Evolutionary conservation across 345 rosid species (phyloP).

Genomic region (Euclidium syriacum): DNA sequence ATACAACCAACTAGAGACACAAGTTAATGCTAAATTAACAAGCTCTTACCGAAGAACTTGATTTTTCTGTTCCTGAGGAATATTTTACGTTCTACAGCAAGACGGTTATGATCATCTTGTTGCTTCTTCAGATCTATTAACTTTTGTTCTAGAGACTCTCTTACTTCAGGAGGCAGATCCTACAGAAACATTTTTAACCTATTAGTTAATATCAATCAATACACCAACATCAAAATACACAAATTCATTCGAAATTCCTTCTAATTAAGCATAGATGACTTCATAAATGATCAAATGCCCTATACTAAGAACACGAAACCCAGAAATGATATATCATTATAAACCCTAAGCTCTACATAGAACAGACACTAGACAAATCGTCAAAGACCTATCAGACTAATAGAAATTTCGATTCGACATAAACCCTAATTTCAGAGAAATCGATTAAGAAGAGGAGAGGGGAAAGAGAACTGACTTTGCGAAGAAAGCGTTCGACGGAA

Average conservation of each 20-base stretch:
- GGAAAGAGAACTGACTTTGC: slow-evolving; percentile 51
- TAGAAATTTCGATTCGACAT: neutral
- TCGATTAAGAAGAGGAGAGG: neutral
- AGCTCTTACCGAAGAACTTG: slow-evolving; percentile 72
- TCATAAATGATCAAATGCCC: neutral
- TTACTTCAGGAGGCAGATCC: slow-evolving; percentile 72
- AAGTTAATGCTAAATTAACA: neutral
- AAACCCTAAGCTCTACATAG: neutral
- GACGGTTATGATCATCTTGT: slow-evolving; percentile 77
- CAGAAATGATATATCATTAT: neutral
- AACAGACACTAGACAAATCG: neutral
- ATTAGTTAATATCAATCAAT: neutral
- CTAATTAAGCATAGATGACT: neutral
- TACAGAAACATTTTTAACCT: slow-evolving; percentile 15
- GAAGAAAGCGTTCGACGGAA: slow-evolving; percentile 91
- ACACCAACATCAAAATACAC: neutral
- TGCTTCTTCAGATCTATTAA: slow-evolving; percentile 73
- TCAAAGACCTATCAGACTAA: neutral
- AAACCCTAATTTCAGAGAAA: slow-evolving; percentile 1
- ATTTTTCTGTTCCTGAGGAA: slow-evolving; percentile 89
- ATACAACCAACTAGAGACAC: neutral
- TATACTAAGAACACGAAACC: neutral
- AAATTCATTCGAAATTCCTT: neutral
- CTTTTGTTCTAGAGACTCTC: slow-evolving; percentile 69
- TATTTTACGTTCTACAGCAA: slow-evolving; percentile 81